These are phyloP conservation scores for Medicago truncatula DNA, from an alignment of 306 rosid species.

Conservation along the genomic window MtrunA17r5.0-ANR NC_053044.1:11463001-11463500, in stretches of 20 bases:
- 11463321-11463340: slow-evolving; percentile 16
- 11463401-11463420: slow-evolving; percentile 10
- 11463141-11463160: slow-evolving; percentile 90
- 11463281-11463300: neutral
- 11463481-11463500: slow-evolving; percentile 4
- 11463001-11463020: neutral
- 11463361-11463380: slow-evolving; percentile 6
- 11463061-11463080: slow-evolving; percentile 81
- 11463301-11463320: neutral
- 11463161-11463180: slow-evolving; percentile 76
- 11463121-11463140: slow-evolving; percentile 82
- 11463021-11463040: slow-evolving; percentile 25
- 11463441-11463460: slow-evolving; percentile 18
- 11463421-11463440: slow-evolving; percentile 8
- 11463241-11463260: neutral
- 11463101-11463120: slow-evolving; percentile 72
- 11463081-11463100: slow-evolving; percentile 95
- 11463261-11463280: slow-evolving; percentile 1
- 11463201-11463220: slow-evolving; percentile 8
- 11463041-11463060: slow-evolving; percentile 66
- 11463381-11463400: slow-evolving; percentile 20
- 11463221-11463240: neutral
- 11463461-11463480: slow-evolving; percentile 14
- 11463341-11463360: slow-evolving; percentile 28
- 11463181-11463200: neutral